phyloP scores from a whole-genome alignment of 164 flowering plant genomes.

The Vitis rupestris region DNA sequence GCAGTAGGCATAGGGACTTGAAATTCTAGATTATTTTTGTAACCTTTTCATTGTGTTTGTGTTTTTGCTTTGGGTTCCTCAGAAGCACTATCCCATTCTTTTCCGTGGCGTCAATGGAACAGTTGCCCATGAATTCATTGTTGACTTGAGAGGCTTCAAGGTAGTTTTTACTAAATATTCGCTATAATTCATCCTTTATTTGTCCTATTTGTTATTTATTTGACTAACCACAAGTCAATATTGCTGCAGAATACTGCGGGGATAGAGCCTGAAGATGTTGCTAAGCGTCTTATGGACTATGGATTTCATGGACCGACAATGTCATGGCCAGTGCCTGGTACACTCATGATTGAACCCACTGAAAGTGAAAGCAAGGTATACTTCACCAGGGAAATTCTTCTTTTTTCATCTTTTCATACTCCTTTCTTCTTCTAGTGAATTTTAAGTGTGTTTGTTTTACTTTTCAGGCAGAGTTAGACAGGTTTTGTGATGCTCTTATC shows the following conservation, averaged over 20 bases:
- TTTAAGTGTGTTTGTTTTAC: slow-evolving; percentile 2
- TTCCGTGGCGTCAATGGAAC: slow-evolving; percentile 99
- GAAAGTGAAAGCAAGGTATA: slow-evolving; percentile 99
- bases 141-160: slow-evolving; percentile 95
- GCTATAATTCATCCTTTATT: not conserved
- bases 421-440: not conserved
- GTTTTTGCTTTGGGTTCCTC: slow-evolving; percentile 22
- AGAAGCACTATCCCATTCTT: slow-evolving; percentile 86
- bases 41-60: not conserved
- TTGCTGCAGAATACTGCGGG: slow-evolving; percentile 80
- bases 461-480: slow-evolving; percentile 91
- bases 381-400: not conserved
- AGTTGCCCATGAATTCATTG: slow-evolving; percentile 90
- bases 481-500: slow-evolving; percentile 94
- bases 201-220: not conserved
- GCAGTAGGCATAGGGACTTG: not conserved
- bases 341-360: slow-evolving; percentile 98
- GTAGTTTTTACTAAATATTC: slow-evolving; percentile 29
- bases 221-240: not conserved
- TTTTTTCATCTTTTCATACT: not conserved
- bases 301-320: slow-evolving; percentile 98
- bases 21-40: not conserved
- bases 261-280: slow-evolving; percentile 96
- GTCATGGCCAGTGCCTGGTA: slow-evolving; percentile 99
- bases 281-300: slow-evolving; percentile 96